phyloP scores from a whole-genome alignment of 345 rosid species.

The Acer negundo region DNA sequence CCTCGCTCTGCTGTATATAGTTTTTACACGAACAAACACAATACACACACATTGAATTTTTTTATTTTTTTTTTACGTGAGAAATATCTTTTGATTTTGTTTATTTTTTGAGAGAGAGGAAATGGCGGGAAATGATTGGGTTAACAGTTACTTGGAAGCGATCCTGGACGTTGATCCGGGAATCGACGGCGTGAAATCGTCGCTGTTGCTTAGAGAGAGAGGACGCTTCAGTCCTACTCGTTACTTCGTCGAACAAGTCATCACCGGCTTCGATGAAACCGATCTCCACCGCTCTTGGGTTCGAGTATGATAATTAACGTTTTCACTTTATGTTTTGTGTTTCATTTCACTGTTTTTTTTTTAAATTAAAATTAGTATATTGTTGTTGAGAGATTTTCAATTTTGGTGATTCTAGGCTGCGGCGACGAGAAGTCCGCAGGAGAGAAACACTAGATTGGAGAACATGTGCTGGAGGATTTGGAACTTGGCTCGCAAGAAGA shows the following conservation, averaged over 20 bases:
- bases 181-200: constrained; percentile 46
- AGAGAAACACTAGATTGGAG: constrained; percentile 85
- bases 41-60: neutral
- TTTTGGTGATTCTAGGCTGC: constrained; percentile 64
- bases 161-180: constrained; percentile 63
- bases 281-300: constrained; percentile 93
- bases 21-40: neutral
- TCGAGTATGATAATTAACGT: constrained; percentile 37
- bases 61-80: neutral
- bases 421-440: constrained; percentile 80
- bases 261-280: constrained; percentile 82
- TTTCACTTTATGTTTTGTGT: neutral
- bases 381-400: neutral
- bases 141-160: constrained; percentile 67
- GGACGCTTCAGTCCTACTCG: constrained; percentile 80
- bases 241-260: constrained; percentile 77
- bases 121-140: constrained; percentile 84
- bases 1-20: neutral
- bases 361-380: neutral
- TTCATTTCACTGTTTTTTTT: neutral
- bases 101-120: neutral
- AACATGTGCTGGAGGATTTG: constrained; percentile 91
- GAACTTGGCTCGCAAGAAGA: constrained; percentile 89
- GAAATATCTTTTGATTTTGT: neutral
- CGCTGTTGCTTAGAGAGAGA: constrained; percentile 75